Evolutionary conservation across 2,329 filamentous ascomycete species (phyloP), one percentile per base, ranked within the genome.

Genomic region (Colletotrichum siamense): DNA sequence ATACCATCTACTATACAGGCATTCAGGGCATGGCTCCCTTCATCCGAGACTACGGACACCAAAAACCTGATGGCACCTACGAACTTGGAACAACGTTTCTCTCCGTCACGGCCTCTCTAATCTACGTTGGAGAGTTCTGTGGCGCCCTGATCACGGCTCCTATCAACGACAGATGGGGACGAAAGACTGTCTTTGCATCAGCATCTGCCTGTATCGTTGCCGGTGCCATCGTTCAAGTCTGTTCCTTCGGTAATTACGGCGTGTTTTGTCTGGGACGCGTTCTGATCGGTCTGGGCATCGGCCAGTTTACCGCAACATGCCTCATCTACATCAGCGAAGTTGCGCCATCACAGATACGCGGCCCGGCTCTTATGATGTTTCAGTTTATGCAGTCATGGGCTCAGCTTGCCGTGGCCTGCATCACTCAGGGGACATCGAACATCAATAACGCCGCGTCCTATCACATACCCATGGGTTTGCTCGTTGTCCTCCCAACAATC

Each of bases 51-150:
- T 59, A 28, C 55, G 55, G 55, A 59, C 8, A 59, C 16, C 55
- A 28, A 59, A 6, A 59, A 1, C 5, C 55, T 10, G 24, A 59
- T 59, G 55, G 55, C 22, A 26, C 55, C 13, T 28, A 59, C 5
- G 55, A 59, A 59, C 55, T 59, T 6, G 55, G 55, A 59, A 59
- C 24, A 2, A 59, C 55, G 24, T 59, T 59, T 28, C 39, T 66
- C 24, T 66, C 82, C 30, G 70, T 82, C 79, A 85, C 83, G 82
- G 83, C 83, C 16, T 85, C 83, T 71, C 82, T 84, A 79, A 86
- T 86, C 78, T 84, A 86, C 70, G 80, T 86, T 26, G 84, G 84
- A 65, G 84, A 86, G 69, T 78, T 86, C 28, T 77, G 83, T 22
- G 85, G 84, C 16, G 84, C 85, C 7, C 74, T 86, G 6, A 30